phyloP scores from a whole-genome alignment of 352 stramenopile species.

The Blastocystis sp. region DNA sequence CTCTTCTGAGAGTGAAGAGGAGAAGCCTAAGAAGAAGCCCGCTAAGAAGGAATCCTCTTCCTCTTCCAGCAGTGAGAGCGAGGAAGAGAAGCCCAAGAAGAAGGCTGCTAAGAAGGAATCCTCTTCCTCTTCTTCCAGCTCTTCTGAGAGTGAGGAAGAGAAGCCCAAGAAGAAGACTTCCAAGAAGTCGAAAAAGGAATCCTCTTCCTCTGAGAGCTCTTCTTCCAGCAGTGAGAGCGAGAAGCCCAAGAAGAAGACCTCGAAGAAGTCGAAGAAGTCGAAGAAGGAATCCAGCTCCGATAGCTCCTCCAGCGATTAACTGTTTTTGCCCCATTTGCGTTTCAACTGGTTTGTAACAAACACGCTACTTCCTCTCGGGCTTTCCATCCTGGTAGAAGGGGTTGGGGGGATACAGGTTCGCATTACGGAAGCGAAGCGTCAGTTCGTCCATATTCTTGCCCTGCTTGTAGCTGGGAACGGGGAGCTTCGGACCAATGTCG shows the following conservation, averaged over 20 bases:
- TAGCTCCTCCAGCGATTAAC: constrained; percentile 47
- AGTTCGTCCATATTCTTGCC: constrained; percentile 23
- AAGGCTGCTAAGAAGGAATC: constrained; percentile 55
- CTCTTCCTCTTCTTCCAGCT: not conserved
- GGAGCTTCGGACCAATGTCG: constrained; percentile 65
- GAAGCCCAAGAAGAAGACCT: constrained; percentile 24
- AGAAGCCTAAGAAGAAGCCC: not conserved
- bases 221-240: not conserved
- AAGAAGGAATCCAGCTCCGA: constrained; percentile 16
- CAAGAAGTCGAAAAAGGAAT: constrained; percentile 47
- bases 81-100: constrained; percentile 67
- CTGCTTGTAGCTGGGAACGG: constrained; percentile 63
- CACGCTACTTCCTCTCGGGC: constrained; percentile 4
- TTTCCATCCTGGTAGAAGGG: constrained; percentile 68
- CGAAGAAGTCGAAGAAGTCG: not conserved
- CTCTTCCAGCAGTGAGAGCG: constrained; percentile 22
- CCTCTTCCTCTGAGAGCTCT: not conserved
- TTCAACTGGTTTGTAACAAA: not conserved
- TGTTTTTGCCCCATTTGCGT: constrained; percentile 13
- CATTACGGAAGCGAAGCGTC: constrained; percentile 65
- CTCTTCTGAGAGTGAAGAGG: constrained; percentile 33
- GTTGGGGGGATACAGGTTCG: constrained; percentile 68
- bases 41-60: not conserved
- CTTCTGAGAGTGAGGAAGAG: constrained; percentile 52
- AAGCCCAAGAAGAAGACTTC: constrained; percentile 58